Percentiles rank a stretch among this genome's conserved stretches.
phyloP scores from a whole-genome alignment of 352 stramenopile species.

The Phytophthora litchii region DNA sequence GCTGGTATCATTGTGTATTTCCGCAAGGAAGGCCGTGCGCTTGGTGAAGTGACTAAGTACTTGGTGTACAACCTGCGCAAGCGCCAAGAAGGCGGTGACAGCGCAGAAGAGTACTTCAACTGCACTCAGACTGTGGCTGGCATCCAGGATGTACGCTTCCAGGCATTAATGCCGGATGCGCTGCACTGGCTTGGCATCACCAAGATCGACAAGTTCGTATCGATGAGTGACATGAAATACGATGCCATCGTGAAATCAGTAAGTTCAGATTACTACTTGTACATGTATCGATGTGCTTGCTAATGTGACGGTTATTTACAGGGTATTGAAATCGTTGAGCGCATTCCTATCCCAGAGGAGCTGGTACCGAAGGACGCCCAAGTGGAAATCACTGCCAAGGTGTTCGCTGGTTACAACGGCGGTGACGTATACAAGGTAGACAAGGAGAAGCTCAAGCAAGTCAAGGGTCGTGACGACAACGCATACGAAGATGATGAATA shows the following conservation, averaged over 20 bases:
- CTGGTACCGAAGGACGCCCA: conserved; percentile 97
- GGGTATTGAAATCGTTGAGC: conserved; percentile 98
- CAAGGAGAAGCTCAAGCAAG: conserved; percentile 92
- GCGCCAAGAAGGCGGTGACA: conserved; percentile 97
- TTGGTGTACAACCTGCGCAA: conserved; percentile 99
- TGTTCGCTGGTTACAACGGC: conserved; percentile 89
- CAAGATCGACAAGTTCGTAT: conserved; percentile 95
- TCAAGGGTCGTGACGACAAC: conserved; percentile 89
- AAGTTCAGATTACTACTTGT: conserved; percentile 19
- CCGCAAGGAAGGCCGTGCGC: conserved; percentile 97
- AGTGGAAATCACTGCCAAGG: conserved; percentile 99
- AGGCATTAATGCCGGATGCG: conserved; percentile 98
- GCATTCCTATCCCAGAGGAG: conserved; percentile 97
- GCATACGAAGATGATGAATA: conserved; percentile 61
- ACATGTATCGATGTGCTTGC: conserved; percentile 2
- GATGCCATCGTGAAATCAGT: conserved; percentile 97
- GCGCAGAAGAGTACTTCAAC: conserved; percentile 98
- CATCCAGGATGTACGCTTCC: conserved; percentile 98
- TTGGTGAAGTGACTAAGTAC: conserved; percentile 99
- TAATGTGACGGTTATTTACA: conserved; percentile 27
- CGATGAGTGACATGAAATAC: conserved; percentile 99
- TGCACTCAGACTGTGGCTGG: conserved; percentile 98
- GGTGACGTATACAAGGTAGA: conserved; percentile 94
- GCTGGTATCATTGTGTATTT: conserved; percentile 98
- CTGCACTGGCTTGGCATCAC: conserved; percentile 98